Evolutionary conservation across 2,329 filamentous ascomycete species (phyloP), one percentile per base, ranked within the genome.

Genomic region (Aspergillus sojae): DNA sequence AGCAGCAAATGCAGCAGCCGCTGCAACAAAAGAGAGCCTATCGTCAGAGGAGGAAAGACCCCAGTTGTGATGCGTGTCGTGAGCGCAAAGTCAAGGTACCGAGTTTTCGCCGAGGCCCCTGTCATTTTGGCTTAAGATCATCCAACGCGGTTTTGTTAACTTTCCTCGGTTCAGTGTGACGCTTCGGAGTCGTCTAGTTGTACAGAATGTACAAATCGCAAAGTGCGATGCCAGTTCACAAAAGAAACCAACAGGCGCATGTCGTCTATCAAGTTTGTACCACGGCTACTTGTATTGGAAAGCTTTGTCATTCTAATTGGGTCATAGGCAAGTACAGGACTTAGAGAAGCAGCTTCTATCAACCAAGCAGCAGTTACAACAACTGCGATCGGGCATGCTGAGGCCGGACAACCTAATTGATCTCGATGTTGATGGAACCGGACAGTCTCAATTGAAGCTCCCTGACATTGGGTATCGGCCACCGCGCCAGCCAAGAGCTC

Each of bases 241-340:
- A 99, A 99, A 80, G 95, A 99, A 79, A 99, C 95, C 14, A 99
- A 99, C 77, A 87, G 95, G 63, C 89, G 95, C 66, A 99, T 99
- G 95, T 98, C 95, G 21, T 98, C 94, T 1, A 98, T 98, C 81
- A 99, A 98, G 86, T 88, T 78, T 72, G 84, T 79, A 61, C 58
- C 62, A 61, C 32, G 10, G 34, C 32, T 39, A 48, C 60, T 61
- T 16, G n/a, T 19, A 57, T 34, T 39, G 36, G 60, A 48, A 39
- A 30, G 28, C 39, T 41, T 26, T 53, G 30, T 52, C 36, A 64
- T 70, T 65, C 67, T 67, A 59, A 66, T 70, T 67, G 68, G 58
- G 67, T 43, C 45, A 53, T 60, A 87, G 85, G 76, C 95, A 97
- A 82, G 92, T 98, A 14, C 95, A 98, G 79, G 95, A 99, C 76